phyloP scores from a whole-genome alignment of 768 basidiomycete species.

The Tulasnella sp. region DNA sequence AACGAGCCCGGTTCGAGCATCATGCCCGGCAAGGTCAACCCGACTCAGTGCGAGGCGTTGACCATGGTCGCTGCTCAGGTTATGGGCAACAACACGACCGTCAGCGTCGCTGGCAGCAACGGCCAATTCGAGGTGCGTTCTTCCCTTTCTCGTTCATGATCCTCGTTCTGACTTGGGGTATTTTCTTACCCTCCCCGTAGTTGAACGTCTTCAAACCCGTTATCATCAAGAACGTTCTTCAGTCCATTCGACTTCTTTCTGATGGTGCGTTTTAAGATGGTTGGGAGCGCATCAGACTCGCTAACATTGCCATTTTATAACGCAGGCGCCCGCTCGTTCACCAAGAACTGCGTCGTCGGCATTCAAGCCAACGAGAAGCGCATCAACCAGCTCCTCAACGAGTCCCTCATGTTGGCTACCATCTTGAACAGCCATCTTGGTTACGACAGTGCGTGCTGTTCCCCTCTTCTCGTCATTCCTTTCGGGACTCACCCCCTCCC shows the following conservation, averaged over 20 bases:
- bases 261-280: constrained; percentile 82
- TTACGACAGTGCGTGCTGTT: constrained; percentile 81
- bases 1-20: constrained; percentile 99
- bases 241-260: constrained; percentile 87
- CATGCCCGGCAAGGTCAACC: constrained; percentile 99
- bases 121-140: constrained; percentile 89
- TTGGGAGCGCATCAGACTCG: no score
- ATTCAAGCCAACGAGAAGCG: constrained; percentile 95
- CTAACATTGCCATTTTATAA: no score
- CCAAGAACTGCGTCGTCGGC: constrained; percentile 93
- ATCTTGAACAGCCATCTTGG: constrained; percentile 94
- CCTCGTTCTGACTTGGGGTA: neutral
- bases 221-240: constrained; percentile 95
- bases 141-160: neutral
- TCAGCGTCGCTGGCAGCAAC: constrained; percentile 87
- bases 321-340: constrained; percentile 83
- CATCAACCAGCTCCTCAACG: constrained; percentile 82
- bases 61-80: constrained; percentile 99
- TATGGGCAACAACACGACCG: constrained; percentile 93
- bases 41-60: constrained; percentile 96
- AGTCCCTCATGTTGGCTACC: constrained; percentile 96
- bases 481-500: neutral
- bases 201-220: constrained; percentile 99
- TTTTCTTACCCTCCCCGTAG: constrained; percentile 39
- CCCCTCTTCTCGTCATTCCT: neutral